These are phyloP conservation scores for Fusarium sp. DNA, from an alignment of 2,329 filamentous ascomycete species.

Conservation along the genomic window DNA sequence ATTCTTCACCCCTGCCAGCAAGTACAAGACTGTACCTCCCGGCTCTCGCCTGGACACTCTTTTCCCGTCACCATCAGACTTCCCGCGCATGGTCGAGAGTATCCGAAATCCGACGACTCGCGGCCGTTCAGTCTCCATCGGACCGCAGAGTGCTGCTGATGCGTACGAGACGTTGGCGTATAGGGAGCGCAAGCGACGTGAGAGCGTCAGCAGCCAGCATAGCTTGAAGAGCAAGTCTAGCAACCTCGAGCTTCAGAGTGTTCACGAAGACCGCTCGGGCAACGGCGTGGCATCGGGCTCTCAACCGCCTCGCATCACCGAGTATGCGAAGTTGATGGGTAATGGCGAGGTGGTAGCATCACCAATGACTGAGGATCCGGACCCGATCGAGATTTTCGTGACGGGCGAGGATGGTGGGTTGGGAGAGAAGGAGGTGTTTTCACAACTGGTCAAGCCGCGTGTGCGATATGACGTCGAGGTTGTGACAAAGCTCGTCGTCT, in stretches of 20 bases:
- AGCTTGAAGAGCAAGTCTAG: conserved; percentile 58
- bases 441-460: conserved; percentile 82
- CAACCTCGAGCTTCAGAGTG: conserved; percentile 53
- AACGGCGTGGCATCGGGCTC: conserved; percentile 56
- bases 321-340: conserved; percentile 81
- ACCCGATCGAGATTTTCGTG: conserved; percentile 48
- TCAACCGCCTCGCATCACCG: conserved; percentile 62
- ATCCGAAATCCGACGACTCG: conserved; percentile 78
- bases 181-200: conserved; percentile 71
- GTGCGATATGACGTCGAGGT: conserved; percentile 99
- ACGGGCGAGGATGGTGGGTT: conserved; percentile 58
- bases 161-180: conserved; percentile 96
- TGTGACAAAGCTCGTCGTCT: conserved; percentile 95
- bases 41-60: conserved; percentile 82
- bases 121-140: conserved; percentile 85
- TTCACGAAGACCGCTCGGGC: conserved; percentile 52
- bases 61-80: conserved; percentile 87
- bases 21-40: conserved; percentile 85
- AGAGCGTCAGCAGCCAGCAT: conserved; percentile 65
- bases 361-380: conserved; percentile 42
- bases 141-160: conserved; percentile 95
- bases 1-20: conserved; percentile 89
- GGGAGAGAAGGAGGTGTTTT: conserved; percentile 84
- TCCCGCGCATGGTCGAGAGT: conserved; percentile 83
- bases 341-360: conserved; percentile 63